phyloP scores from a whole-genome alignment of 1,139 yeast species.

The Williopsis jadinii region DNA sequence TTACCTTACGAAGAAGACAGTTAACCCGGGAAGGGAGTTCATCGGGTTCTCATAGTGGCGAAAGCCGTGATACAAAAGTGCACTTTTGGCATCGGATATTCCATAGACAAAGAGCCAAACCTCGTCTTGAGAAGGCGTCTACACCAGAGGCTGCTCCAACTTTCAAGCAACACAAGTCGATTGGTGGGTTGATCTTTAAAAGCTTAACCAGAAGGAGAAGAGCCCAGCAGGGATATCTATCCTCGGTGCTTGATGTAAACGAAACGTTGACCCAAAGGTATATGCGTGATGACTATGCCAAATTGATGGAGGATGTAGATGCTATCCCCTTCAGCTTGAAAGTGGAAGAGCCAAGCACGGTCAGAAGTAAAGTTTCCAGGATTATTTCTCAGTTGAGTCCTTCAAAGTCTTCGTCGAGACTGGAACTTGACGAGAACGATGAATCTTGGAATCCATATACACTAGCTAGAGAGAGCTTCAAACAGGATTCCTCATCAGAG shows the following conservation, averaged over 20 bases:
- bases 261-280: constrained; percentile 22
- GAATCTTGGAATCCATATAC: constrained; percentile 17
- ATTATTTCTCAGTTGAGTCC: constrained; percentile 12
- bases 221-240: background rate
- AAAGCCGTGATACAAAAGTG: too few species aligned
- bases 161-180: too few species aligned
- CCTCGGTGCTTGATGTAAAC: constrained; percentile 8
- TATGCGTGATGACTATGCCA: constrained; percentile 16
- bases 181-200: too few species aligned
- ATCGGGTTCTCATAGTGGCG: too few species aligned
- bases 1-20: background rate
- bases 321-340: constrained; percentile 17
- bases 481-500: too few species aligned
- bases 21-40: too few species aligned
- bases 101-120: too few species aligned
- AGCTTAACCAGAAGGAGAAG: too few species aligned
- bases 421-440: constrained; percentile 2
- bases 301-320: constrained; percentile 17
- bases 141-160: too few species aligned
- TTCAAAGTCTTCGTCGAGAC: constrained; percentile 1
- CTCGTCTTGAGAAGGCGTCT: too few species aligned
- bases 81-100: too few species aligned
- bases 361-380: constrained; percentile 10
- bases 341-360: constrained; percentile 4
- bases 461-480: constrained; percentile 5